Conservation (phyloP, 371 early-diverging fungal species). For the Rhizopus delemar region DNA sequence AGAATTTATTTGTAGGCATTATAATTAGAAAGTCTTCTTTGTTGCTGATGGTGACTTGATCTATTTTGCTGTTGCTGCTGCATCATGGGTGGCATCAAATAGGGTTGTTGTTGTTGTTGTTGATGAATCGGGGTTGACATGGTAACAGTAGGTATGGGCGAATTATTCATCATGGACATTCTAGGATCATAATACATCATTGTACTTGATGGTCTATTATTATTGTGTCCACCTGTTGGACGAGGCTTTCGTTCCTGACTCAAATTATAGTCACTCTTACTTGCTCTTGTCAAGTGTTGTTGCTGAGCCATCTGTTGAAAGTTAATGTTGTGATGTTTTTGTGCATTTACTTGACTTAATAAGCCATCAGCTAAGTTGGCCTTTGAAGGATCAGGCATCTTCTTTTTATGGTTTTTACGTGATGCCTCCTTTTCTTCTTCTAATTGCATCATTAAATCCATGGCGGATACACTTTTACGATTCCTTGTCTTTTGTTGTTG, state of each 20-base stretch:
- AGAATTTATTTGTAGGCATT: background rate
- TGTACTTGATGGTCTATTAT: constrained; percentile 16
- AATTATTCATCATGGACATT: constrained; percentile 11
- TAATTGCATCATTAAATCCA: constrained; percentile 46
- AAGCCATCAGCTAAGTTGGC: constrained; percentile 38
- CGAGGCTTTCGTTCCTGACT: constrained; percentile 4
- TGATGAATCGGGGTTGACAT: constrained; percentile 18
- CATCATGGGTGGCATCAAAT: constrained; percentile 11
- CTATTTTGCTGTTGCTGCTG: constrained; percentile 8
- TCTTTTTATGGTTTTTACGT: constrained; percentile 26
- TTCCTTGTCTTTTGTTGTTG: constrained; percentile 29
- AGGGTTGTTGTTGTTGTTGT: constrained; percentile 12
- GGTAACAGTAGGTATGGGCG: constrained; percentile 23
- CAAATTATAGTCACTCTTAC: constrained; percentile 26
- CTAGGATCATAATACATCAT: constrained; percentile 19
- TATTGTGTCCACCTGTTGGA: background rate
- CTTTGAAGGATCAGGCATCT: constrained; percentile 35
- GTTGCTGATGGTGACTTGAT: constrained; percentile 3
- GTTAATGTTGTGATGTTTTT: constrained; percentile 35
- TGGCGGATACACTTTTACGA: constrained; percentile 46
- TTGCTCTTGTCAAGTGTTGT: constrained; percentile 27
- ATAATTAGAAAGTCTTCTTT: background rate
- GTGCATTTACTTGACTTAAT: constrained; percentile 31
- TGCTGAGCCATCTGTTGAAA: constrained; percentile 37
- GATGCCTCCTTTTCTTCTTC: constrained; percentile 41